A percentile compares a stretch with the other conserved stretches of the same genome.
These are phyloP conservation scores for Daphne laureola DNA, from an alignment of 441 rosid genomes.

Conservation along the genomic window DNA sequence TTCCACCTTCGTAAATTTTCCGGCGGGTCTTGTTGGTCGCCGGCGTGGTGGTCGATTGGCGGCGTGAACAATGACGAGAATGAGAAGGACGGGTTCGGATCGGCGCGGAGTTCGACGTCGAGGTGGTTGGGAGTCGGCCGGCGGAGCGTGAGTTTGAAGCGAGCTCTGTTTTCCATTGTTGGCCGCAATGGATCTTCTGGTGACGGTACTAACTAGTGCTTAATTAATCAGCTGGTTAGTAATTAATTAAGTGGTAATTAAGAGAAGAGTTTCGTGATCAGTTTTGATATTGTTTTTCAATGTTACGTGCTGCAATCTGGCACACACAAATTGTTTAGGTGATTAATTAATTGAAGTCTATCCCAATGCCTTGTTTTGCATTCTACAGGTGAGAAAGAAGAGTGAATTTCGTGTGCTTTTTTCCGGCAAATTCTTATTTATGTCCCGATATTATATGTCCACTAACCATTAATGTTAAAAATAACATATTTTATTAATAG, in stretches of 20 bases:
- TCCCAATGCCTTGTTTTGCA: too few species aligned
- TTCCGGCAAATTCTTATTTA: too few species aligned
- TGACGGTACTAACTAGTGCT: constrained; percentile 7
- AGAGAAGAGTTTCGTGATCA: neutral
- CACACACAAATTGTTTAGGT: too few species aligned
- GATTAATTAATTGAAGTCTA: too few species aligned
- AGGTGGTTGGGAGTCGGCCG: constrained; percentile 20
- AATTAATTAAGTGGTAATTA: neutral
- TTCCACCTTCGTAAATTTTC: constrained; percentile 3
- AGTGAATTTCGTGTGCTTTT: too few species aligned
- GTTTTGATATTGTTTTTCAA: neutral
- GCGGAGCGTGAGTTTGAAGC: constrained; percentile 26
- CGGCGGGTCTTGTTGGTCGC: constrained; percentile 25
- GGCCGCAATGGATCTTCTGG: constrained; percentile 20
- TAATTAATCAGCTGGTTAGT: neutral
- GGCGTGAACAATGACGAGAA: constrained; percentile 13
- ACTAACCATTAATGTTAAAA: too few species aligned
- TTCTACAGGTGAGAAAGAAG: too few species aligned
- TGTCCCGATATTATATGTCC: too few species aligned
- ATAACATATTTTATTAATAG: too few species aligned
- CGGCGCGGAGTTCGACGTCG: constrained; percentile 30
- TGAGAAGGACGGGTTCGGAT: neutral
- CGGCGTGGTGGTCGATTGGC: constrained; percentile 11
- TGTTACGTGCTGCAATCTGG: too few species aligned
- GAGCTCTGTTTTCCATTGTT: constrained; percentile 29